A percentile compares a stretch with the other conserved stretches of the same genome.
Conservation (phyloP, 495 filamentous ascomycete species). For the Cercophora scortea region DNA sequence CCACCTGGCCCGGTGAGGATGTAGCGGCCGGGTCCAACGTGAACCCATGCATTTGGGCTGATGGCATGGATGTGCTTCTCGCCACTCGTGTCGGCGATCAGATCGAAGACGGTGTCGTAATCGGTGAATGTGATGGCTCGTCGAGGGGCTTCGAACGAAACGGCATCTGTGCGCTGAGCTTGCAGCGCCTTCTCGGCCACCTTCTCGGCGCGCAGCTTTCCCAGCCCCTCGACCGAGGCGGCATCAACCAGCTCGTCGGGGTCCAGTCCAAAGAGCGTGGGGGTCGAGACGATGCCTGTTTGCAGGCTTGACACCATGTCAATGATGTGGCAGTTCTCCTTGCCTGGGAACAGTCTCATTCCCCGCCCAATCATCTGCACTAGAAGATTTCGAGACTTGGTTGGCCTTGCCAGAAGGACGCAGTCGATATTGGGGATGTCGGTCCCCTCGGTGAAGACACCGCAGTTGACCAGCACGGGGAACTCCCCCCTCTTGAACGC, state of each 20-base stretch:
- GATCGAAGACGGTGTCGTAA: constrained; percentile 81
- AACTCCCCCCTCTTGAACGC: constrained; percentile 70
- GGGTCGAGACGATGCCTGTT: constrained; percentile 78
- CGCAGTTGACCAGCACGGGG: constrained; percentile 88
- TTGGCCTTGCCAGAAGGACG: constrained; percentile 80
- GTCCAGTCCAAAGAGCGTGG: constrained; percentile 89
- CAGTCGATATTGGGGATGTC: constrained; percentile 98
- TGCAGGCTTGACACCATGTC: constrained; percentile 86
- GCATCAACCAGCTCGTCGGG: constrained; percentile 70
- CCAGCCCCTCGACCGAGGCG: constrained; percentile 49
- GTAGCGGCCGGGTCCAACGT: constrained; percentile 54
- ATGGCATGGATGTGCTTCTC: constrained; percentile 71
- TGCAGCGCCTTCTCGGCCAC: constrained; percentile 21
- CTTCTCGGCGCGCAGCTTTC: constrained; percentile 38
- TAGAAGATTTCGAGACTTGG: constrained; percentile 79
- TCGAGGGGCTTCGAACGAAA: constrained; percentile 17
- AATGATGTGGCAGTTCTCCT: constrained; percentile 87
- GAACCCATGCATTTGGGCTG: constrained; percentile 74
- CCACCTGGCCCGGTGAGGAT: constrained; percentile 52
- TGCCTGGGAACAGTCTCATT: constrained; percentile 71
- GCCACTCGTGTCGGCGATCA: constrained; percentile 72
- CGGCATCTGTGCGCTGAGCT: too few species aligned
- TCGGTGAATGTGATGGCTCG: constrained; percentile 65
- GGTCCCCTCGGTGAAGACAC: constrained; percentile 92
- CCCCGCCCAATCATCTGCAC: constrained; percentile 98